Evolutionary conservation across 306 rosid genomes (phyloP), one percentile per base, ranked within the genome.

Genomic region (Vigna mungo): DNA sequence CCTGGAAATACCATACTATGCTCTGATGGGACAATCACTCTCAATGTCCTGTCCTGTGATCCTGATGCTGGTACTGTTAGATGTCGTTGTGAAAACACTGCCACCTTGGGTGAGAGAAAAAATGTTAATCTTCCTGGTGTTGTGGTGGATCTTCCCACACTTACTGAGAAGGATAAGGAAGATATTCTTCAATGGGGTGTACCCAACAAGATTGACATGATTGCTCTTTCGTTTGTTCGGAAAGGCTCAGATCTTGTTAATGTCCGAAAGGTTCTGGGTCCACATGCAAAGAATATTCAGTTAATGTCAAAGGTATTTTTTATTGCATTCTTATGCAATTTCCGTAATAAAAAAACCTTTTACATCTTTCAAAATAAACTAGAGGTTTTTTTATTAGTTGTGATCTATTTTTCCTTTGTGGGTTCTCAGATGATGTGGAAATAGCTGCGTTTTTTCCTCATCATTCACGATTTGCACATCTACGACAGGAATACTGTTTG

Each of bases 81-180:
- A 78, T 94, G 98, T 78, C 88, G 96, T 14, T 94, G 98, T 80
- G 87, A 91, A 69, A 94, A 94, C 89, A 86, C 88, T 61, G 93
- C 97, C 15, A 84, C 84, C 87, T 65, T 94, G 78, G 98, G 98
- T 52, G 98, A 94, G 88, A 87, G 98, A 70, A 94, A 94, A 81
- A 94, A 94, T 86, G 98, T 94, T 68, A 94, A 94, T 80, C 98
- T 94, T 81, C 98, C 97, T 80, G 97, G 97, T 79, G 79, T 94
- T 56, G 96, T 94, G n/a, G 98, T 94, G 71, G 98, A 94, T 75
- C 98, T 94, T 73, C 98, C 98, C 56, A 94, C 98, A 48, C 89
- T 94, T 36, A 94, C 98, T 13, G 96, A 91, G 18, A 94, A 94
- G 89, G 98, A 94, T 72, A 86, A 86, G 91, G 97, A 94, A 80